Evolutionary conservation across 2,329 filamentous ascomycete genomes (phyloP), one percentile per base, ranked within the genome.

Genomic region (Scolecobasidium constrictum): DNA sequence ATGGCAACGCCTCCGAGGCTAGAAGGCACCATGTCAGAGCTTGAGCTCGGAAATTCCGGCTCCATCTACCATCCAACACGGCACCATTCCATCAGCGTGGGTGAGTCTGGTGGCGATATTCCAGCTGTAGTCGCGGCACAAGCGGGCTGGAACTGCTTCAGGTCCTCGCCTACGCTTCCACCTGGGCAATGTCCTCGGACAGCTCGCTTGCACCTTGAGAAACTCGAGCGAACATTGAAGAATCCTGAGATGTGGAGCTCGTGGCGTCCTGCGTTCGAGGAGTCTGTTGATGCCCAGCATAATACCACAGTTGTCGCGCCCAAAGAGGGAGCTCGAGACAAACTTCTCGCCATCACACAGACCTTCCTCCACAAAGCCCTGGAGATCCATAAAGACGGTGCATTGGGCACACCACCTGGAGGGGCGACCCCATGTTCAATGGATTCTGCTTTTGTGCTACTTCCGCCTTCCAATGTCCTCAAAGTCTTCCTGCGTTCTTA

Each of bases 321-420:
- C 38, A 67, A 69, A 36, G 69, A 72, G 43, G 62, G 69, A 35
- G 78, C 78, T 2, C 69, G 80, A 22, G 81, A 85, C 55, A 78
- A 77, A 55, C 72, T 84, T 52, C 69, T 83, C n/a, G 79, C 78
- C 38, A 82, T 83, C 47, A 82, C 78, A 0, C 80, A 83, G 55
- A 75, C 69, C 34, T 83, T 83, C 55, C 62, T 84, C 6, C 77
- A 82, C 59, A 83, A 81, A 52, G 81, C 81, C 1, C 68, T 83
- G 3, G 77, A 82, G 12, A 81, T 80, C 35, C 79, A 83, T 56
- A 71, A 73, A 37, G 68, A 75, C 18, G 68, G 71, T 2, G 56
- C 51, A 48, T 57, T 53, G 19, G 54, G 64, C 42, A 64, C 63
- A 35, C 52, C 54, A 12, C 58, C 57, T 21, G 59, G 59, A 43